Base-by-base conservation (phyloP, 2,329 filamentous ascomycete species). In the Xylariaceae sp. region DNA sequence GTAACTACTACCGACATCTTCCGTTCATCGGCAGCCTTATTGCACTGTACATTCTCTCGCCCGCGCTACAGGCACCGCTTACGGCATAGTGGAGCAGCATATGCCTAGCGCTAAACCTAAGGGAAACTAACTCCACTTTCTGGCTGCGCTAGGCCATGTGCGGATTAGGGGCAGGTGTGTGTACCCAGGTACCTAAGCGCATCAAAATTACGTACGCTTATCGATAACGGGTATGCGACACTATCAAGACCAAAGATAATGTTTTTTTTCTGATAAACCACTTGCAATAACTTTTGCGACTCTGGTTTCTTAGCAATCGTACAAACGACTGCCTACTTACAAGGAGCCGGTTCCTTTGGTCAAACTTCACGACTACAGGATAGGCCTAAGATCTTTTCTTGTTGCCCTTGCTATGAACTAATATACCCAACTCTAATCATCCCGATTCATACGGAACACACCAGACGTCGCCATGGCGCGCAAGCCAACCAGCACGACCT, bases 401-500 rank as follows among this genome's bases (percentile, higher is more conserved):
- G 34, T 6, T 49, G 5, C 10, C 9, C 4, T 10, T 34, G 58
- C 53, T 30, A 53, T 52, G 35, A 17, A 41, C 8, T 13, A 49
- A 37, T 44, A 45, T 44, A 52, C 11, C 23, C 47, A 35, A 55
- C 45, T 30, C 45, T 15, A 51, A 34, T 4, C 11, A 50, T 39
- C 34, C 44, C 45, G 35, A 50, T 50, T 51, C n/a, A 18, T 44
- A 30, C 23, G 23, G 23, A 6, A 30, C 35, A 47, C 48, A 37
- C 44, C 53, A 53, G 45, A 56, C 51, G 54, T 58, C 67, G 68
- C 66, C 66, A 88, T 87, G 84, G 77, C 78, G 62, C 80, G 79
- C 60, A 74, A 79, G 65, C 74, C 80, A 65, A 89, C 87, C 61
- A 78, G 80, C 61, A 89, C 87, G 56, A 78, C 84, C 72, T 97